phyloP scores from a whole-genome alignment of 768 basidiomycete genomes.

The Boletus subparvulus region DNA sequence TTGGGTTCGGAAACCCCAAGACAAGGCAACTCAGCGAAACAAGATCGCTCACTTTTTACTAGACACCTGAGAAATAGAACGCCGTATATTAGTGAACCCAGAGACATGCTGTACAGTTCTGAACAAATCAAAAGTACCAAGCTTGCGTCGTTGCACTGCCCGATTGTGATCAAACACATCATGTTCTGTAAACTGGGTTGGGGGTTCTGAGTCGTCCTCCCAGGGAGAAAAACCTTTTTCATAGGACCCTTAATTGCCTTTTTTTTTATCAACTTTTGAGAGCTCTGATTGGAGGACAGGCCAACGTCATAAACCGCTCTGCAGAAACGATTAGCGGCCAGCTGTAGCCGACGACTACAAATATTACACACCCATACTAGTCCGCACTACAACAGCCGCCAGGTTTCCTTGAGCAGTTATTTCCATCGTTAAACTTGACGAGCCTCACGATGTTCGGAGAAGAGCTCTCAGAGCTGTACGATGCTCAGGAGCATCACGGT shows the following conservation, averaged over 20 bases:
- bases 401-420: background rate
- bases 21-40: conserved; percentile 37
- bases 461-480: conserved; percentile 22
- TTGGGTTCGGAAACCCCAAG: conserved; percentile 33
- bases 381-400: background rate
- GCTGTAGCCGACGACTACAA: conserved; percentile 34
- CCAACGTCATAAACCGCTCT: no score
- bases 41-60: conserved; percentile 42
- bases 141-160: background rate
- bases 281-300: no score
- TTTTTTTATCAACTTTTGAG: no score
- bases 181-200: no score
- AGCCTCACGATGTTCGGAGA: conserved; percentile 27
- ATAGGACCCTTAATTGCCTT: no score
- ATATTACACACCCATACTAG: conserved; percentile 13
- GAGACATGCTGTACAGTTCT: background rate
- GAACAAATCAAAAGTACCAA: background rate
- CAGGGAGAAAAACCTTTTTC: no score
- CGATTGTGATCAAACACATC: no score
- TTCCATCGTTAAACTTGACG: conserved; percentile 1
- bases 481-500: conserved; percentile 19
- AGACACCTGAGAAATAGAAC: conserved; percentile 17
- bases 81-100: background rate
- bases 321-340: no score
- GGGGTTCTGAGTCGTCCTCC: no score